phyloP scores from a whole-genome alignment of 2,329 filamentous ascomycete genomes.

The Dissoconium aciculare region DNA sequence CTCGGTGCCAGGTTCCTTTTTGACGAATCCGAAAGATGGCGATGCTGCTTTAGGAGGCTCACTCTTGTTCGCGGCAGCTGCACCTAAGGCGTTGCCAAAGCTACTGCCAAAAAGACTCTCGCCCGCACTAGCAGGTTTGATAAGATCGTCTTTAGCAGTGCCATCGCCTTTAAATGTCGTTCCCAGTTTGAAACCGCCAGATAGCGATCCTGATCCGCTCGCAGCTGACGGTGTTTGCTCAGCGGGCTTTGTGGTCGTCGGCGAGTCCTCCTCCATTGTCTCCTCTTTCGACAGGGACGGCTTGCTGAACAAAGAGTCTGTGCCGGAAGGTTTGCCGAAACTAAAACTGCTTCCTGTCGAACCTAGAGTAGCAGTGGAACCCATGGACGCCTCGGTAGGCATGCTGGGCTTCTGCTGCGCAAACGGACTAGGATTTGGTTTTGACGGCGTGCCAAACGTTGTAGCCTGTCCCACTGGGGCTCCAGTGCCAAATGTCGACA shows the following conservation, averaged over 20 bases:
- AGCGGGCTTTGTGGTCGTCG: neutral
- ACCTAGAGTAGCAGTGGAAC: slow-evolving; percentile 29
- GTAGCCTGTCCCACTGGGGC: slow-evolving; percentile 5
- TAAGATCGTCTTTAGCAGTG: slow-evolving; percentile 43
- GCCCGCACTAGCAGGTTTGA: slow-evolving; percentile 29
- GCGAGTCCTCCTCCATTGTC: slow-evolving; percentile 11
- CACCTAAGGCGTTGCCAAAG: slow-evolving; percentile 19
- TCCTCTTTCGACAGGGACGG: slow-evolving; percentile 18
- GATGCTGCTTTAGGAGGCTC: neutral
- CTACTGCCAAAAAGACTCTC: slow-evolving; percentile 20
- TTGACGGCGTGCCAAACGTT: slow-evolving; percentile 7
- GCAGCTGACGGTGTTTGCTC: slow-evolving; percentile 5
- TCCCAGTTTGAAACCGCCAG: slow-evolving; percentile 48
- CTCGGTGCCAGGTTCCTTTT: slow-evolving; percentile 25
- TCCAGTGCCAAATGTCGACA: slow-evolving; percentile 6
- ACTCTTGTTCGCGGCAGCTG: slow-evolving; percentile 5
- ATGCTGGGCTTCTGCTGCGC: slow-evolving; percentile 7
- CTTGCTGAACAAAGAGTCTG: slow-evolving; percentile 17
- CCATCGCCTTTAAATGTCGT: slow-evolving; percentile 54
- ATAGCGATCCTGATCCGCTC: slow-evolving; percentile 21
- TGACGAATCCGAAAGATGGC: slow-evolving; percentile 15
- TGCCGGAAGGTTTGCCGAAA: slow-evolving; percentile 21
- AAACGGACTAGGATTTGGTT: no score
- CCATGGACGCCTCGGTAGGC: slow-evolving; percentile 17
- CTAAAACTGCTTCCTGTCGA: slow-evolving; percentile 19